These are phyloP conservation scores for Phoma herbarum DNA, from an alignment of 2,329 filamentous ascomycete species.

Conservation along the genomic window DNA sequence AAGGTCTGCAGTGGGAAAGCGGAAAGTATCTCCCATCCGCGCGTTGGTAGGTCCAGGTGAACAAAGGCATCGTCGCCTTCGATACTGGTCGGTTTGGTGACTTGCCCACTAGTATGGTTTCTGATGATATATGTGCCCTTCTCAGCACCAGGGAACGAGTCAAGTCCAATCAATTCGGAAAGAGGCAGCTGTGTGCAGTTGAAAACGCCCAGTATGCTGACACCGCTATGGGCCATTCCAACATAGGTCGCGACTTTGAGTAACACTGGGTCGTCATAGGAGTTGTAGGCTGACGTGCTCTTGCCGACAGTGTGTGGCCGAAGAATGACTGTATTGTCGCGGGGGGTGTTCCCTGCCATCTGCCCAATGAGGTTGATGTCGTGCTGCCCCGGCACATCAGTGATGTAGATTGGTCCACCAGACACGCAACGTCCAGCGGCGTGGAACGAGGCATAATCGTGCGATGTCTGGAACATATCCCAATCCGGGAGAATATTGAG, in stretches of 20 bases:
- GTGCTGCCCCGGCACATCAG: conserved; percentile 85
- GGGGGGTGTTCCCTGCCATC: conserved; percentile 78
- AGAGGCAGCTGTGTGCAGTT: conserved; percentile 73
- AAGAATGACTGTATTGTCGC: conserved; percentile 80
- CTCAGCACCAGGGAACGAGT: conserved; percentile 76
- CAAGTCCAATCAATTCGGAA: conserved; percentile 74
- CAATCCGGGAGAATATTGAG: conserved; percentile 88
- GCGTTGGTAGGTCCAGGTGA: conserved; percentile 67
- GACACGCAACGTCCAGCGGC: conserved; percentile 89
- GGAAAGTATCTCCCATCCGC: conserved; percentile 83
- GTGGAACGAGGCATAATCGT: conserved; percentile 81
- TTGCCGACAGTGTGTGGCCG: conserved; percentile 79
- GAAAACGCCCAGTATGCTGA: conserved; percentile 82
- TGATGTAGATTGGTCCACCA: conserved; percentile 94
- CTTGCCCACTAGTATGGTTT: conserved; percentile 71
- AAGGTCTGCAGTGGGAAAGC: conserved; percentile 73
- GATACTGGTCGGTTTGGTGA: conserved; percentile 63
- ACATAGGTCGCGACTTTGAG: conserved; percentile 84
- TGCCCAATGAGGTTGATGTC: conserved; percentile 77
- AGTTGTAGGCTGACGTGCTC: conserved; percentile 75
- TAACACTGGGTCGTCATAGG: conserved; percentile 75
- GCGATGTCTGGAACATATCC: conserved; percentile 77
- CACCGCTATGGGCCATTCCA: conserved; percentile 72
- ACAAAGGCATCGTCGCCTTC: conserved; percentile 62
- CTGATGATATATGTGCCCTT: conserved; percentile 73